A percentile compares a stretch with the other conserved stretches of the same genome.
phyloP scores from a whole-genome alignment of 768 basidiomycete genomes.

The Boletellus emodensis region DNA sequence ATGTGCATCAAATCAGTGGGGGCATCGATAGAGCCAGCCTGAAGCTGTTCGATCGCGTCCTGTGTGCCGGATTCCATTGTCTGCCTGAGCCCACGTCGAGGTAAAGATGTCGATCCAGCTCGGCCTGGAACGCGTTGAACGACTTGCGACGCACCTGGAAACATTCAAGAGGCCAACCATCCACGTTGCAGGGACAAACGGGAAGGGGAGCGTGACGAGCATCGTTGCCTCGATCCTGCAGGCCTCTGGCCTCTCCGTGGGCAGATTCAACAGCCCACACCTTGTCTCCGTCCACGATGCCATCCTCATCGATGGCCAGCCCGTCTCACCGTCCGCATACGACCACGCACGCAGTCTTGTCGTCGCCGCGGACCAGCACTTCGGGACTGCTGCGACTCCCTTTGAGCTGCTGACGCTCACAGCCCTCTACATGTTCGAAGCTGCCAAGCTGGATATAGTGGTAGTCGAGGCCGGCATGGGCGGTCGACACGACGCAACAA shows the following conservation, averaged over 20 bases:
- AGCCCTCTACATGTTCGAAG: conserved; percentile 75
- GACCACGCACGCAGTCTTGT: conserved; percentile 43
- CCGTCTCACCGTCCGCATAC: conserved; percentile 51
- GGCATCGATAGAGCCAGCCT: conserved; percentile 20
- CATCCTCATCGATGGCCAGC: conserved; percentile 60
- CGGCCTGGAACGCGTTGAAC: conserved; percentile 53
- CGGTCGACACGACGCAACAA: conserved; percentile 89
- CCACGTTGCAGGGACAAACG: conserved; percentile 95
- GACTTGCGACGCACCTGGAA: conserved; percentile 52
- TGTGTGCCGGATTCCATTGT: neutral
- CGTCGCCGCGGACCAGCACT: conserved; percentile 41
- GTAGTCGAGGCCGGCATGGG: conserved; percentile 96
- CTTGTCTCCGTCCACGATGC: conserved; percentile 73
- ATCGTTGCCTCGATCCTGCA: conserved; percentile 73
- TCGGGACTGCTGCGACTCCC: conserved; percentile 49
- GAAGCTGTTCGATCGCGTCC: conserved; percentile 20
- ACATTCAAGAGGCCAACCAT: conserved; percentile 74
- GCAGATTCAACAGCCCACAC: conserved; percentile 92
- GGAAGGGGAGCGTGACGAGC: conserved; percentile 91
- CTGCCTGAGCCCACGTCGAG: no score
- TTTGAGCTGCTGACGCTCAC: conserved; percentile 88
- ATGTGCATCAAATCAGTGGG: conserved; percentile 14
- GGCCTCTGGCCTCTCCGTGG: conserved; percentile 55
- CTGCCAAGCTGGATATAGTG: conserved; percentile 65
- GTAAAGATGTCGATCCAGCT: conserved; percentile 62